Base-by-base conservation (phyloP, 257 asterid species). In the Salvia rosmarinus region DNA sequence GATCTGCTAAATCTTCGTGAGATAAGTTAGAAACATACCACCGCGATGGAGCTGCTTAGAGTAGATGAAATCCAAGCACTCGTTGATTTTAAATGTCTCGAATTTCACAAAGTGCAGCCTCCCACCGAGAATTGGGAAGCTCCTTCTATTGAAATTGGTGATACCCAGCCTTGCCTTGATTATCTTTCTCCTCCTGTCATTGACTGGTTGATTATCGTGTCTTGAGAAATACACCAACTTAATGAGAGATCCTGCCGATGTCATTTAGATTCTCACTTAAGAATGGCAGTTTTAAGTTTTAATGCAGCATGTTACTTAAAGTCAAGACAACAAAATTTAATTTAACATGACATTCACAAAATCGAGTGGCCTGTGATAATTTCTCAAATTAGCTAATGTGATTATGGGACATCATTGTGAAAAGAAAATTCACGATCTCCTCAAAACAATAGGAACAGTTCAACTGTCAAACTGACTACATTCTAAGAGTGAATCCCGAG, bases 91-190 rank as follows among this genome's bases (percentile, higher is more conserved):
- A 62, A 78, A 14, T 28, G 99, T 94, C 83, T 94, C 99, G 77
- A 94, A 94, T 85, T 94, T 91, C 34, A 94, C 99, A 75, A 94
- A 94, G 83, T 94, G 99, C 64, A 94, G 90, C 82, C 99, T 86
- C 82, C 99, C 99, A n/a, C 99, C 99, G 37, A 94, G 96, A 80
- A 94, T 85, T 2, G 99, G 99, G 77, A 85, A 94, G 76, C 96
- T 94, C 85, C 98, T 84, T 75, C 95, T 83, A 59, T 72, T 84
- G 67, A 78, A 86, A 83, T 86, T 94, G 28, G 88, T 75, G 64
- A 85, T 78, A 67, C 91, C 90, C 62, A 90, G 80, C 75, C 88
- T 76, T 66, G 84, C 88, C 83, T 85, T 82, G 71, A 86, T 75
- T 66, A 80, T 88, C 81, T 75, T 86, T 81, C 86, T 94, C 86